Percentiles rank a stretch among this genome's conserved stretches.
Evolutionary conservation across 2,329 filamentous ascomycete genomes (phyloP).

Genomic region (Kalaharituber pfeilii): DNA sequence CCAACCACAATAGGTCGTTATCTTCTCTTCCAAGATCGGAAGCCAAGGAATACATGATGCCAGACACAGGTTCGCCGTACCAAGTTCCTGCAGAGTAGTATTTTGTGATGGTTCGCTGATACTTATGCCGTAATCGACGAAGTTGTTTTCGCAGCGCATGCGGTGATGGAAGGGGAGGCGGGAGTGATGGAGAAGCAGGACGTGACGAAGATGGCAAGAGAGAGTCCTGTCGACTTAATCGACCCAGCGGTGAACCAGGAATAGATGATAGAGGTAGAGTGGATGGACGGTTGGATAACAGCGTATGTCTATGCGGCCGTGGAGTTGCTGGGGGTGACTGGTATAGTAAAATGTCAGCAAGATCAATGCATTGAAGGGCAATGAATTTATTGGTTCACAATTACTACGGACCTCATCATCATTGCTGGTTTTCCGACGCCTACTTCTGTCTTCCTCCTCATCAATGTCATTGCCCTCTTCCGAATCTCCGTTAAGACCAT

Average conservation of each 20-base stretch:
- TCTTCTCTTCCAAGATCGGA: slow-evolving; percentile 92
- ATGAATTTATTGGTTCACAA: neutral
- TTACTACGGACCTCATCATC: slow-evolving; percentile 4
- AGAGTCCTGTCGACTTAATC: slow-evolving; percentile 1
- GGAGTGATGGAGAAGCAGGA: slow-evolving; percentile 32
- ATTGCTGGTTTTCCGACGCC: slow-evolving; percentile 50
- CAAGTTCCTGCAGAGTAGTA: slow-evolving; percentile 82
- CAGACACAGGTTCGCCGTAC: slow-evolving; percentile 87
- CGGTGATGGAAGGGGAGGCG: slow-evolving; percentile 39
- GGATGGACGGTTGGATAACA: slow-evolving; percentile 22
- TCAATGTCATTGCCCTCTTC: slow-evolving; percentile 25
- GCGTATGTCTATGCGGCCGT: slow-evolving; percentile 32
- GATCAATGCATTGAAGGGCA: neutral
- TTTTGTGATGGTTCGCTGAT: slow-evolving; percentile 55
- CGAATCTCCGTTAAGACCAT: slow-evolving; percentile 20
- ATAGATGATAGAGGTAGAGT: neutral
- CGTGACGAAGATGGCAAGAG: slow-evolving; percentile 18
- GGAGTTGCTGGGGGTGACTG: slow-evolving; percentile 21
- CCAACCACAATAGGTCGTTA: slow-evolving; percentile 87
- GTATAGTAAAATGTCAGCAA: neutral
- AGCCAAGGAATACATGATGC: slow-evolving; percentile 82
- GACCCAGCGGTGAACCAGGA: slow-evolving; percentile 25
- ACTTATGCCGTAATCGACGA: slow-evolving; percentile 54
- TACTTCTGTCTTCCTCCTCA: slow-evolving; percentile 40
- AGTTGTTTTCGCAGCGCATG: slow-evolving; percentile 53